Conservation (phyloP, 148 eudicot species). For the Fagopyrum esculentum region DNA sequence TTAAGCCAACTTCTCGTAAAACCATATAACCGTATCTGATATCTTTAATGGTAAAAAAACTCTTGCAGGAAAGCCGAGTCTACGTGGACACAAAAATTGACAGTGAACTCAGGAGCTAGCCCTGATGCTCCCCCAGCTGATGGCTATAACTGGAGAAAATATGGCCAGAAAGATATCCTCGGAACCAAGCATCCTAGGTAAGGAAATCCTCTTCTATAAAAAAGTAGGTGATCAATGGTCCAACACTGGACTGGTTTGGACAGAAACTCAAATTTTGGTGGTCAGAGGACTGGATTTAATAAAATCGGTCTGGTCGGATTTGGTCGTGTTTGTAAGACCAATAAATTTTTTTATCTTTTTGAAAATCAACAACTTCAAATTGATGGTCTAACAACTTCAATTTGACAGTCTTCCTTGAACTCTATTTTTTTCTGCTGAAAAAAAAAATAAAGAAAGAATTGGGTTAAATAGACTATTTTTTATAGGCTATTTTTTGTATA, state of each 20-base stretch:
- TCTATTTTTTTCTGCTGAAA: not conserved
- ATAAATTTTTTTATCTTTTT: no score
- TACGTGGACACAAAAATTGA: constrained; percentile 63
- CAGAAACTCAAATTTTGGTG: no score
- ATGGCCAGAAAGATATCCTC: constrained; percentile 91
- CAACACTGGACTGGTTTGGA: no score
- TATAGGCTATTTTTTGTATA: no score
- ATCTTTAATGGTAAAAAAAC: not conserved
- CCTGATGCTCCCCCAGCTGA: constrained; percentile 63
- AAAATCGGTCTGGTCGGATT: no score
- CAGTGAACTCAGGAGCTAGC: constrained; percentile 34
- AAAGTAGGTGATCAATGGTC: not conserved
- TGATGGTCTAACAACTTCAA: no score
- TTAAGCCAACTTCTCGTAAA: not conserved
- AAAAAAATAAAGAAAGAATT: not conserved
- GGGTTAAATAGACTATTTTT: not conserved
- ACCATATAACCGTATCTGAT: not conserved
- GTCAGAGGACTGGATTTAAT: no score
- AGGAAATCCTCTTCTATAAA: constrained; percentile 14
- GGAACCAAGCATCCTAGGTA: constrained; percentile 89
- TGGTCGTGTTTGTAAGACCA: no score
- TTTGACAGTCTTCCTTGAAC: not conserved
- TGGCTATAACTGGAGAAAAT: constrained; percentile 91
- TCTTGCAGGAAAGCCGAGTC: constrained; percentile 61
- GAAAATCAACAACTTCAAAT: no score